Base-by-base conservation (phyloP, 345 rosid species). In the Dipteronia dyeriana region DNA sequence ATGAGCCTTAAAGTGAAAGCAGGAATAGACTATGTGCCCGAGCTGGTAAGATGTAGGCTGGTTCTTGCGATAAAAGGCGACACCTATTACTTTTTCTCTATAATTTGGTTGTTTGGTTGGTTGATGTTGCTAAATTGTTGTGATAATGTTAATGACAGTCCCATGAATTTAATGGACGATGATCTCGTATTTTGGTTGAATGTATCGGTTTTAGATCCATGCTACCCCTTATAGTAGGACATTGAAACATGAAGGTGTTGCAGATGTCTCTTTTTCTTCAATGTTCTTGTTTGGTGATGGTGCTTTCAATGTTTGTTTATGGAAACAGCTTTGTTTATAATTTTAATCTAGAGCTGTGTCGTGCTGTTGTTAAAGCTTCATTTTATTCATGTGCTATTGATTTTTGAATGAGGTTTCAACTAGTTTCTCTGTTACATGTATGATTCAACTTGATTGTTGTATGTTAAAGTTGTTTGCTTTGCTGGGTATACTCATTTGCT, bases 1-100 rank as follows among this genome's bases (percentile, higher is more conserved):
- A 89, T 92, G 98, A 92, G 97, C 82, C 83, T 96, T 79, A 96
- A 96, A 85, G 97, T 96, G 74, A 88, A 88, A 80, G 89, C 89
- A 23, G 89, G 88, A 53, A 88, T 87, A 75, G 98, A 96, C 56
- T 96, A 85, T 84, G 97, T 94, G 5, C 98, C 99, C 68, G 99
- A 96, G 88, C 89, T 96, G 92, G 99, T 96, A 85, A 68, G 88
- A 83, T 65, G 49, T 66, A 26, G 65, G 14, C 63, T 59, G 19
- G 62, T 66, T 23, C 70, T 31, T 2, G 10, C 39, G 2, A 20
- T 17, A 34, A 34, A 22, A 20, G 23, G 47, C 11, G 43, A 57
- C 43, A 43, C n/a, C 0, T 47, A 19, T 4, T 41, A 14, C 20
- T 5, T 54, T 66, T 20, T 41, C 2, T 38, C 17, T 20, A 12